Percentiles rank a stretch among this genome's conserved stretches.
Evolutionary conservation across 768 basidiomycete genomes (phyloP).

Genomic region (Boletellus ananas): DNA sequence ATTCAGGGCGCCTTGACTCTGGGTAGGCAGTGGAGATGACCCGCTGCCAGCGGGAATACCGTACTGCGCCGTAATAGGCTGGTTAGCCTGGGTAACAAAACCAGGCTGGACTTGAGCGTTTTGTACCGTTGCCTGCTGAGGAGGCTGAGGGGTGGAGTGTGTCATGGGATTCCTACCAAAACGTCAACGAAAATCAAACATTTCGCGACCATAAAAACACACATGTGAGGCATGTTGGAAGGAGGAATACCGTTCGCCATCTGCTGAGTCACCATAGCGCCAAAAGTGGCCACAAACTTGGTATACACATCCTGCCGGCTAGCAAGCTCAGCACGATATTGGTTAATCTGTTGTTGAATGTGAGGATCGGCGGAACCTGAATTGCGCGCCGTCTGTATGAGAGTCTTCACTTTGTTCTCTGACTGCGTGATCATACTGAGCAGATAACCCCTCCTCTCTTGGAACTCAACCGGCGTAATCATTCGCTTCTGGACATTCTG

Average conservation of each 20-base stretch:
- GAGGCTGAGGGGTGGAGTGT: constrained; percentile 17
- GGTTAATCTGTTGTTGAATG: constrained; percentile 14
- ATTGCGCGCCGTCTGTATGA: constrained; percentile 10
- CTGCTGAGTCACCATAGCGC: constrained; percentile 23
- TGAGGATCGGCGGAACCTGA: constrained; percentile 16
- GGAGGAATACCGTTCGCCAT: constrained; percentile 21
- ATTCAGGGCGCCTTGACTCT: constrained; percentile 13
- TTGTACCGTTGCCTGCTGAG: constrained; percentile 13
- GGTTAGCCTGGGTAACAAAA: constrained; percentile 17
- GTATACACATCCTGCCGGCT: constrained; percentile 38
- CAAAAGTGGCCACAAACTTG: constrained; percentile 34
- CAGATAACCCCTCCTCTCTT: constrained; percentile 20
- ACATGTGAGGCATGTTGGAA: constrained; percentile 33
- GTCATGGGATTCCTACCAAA: constrained; percentile 17
- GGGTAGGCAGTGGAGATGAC: constrained; percentile 21
- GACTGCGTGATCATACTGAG: constrained; percentile 5
- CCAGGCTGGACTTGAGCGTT: constrained; percentile 19
- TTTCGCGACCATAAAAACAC: constrained; percentile 11
- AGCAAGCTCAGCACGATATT: constrained; percentile 21
- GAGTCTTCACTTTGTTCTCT: constrained; percentile 9
- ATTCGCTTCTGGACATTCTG: constrained; percentile 25
- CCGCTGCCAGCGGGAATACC: constrained; percentile 16
- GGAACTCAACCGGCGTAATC: constrained; percentile 19
- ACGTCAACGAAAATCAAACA: constrained; percentile 4
- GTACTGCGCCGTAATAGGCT: constrained; percentile 14